Evolutionary conservation across 1,284 basidiomycete genomes (phyloP).

Genomic region (Tylopilus sp.): DNA sequence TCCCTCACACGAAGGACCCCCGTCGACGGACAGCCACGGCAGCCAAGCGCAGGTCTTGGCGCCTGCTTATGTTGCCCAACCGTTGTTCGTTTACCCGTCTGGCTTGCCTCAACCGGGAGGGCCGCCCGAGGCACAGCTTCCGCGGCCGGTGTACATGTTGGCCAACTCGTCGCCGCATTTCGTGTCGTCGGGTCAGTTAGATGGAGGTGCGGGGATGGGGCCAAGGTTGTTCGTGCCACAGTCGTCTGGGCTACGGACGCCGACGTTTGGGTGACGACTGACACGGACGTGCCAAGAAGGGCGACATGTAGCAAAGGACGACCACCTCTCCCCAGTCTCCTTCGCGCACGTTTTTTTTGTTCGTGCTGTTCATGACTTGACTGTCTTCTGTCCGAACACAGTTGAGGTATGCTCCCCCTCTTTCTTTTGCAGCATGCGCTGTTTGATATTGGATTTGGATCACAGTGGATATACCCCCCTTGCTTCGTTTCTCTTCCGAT

Average conservation of each 20-base stretch:
- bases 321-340: no score
- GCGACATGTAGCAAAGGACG: no score
- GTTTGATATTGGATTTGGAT: not conserved
- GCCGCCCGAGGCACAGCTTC: conserved; percentile 20
- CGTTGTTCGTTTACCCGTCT: conserved; percentile 32
- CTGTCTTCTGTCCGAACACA: no score
- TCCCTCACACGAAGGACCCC: conserved; percentile 29
- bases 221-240: conserved; percentile 27
- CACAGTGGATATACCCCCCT: conserved; percentile 7
- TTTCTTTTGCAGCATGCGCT: no score
- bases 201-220: conserved; percentile 14
- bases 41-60: conserved; percentile 29
- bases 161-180: conserved; percentile 29
- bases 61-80: conserved; percentile 34
- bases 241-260: conserved; percentile 26
- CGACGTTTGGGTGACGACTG: conserved; percentile 23
- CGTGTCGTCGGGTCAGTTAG: conserved; percentile 19
- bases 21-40: conserved; percentile 32
- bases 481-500: not conserved
- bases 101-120: conserved; percentile 32
- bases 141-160: conserved; percentile 31
- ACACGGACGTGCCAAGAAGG: no score
- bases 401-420: no score
- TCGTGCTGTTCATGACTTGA: no score
- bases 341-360: no score